Evolutionary conservation across 139 green algal species (phyloP), one percentile per base, ranked within the genome.

Genomic region (Chlorella sorokiniana): DNA sequence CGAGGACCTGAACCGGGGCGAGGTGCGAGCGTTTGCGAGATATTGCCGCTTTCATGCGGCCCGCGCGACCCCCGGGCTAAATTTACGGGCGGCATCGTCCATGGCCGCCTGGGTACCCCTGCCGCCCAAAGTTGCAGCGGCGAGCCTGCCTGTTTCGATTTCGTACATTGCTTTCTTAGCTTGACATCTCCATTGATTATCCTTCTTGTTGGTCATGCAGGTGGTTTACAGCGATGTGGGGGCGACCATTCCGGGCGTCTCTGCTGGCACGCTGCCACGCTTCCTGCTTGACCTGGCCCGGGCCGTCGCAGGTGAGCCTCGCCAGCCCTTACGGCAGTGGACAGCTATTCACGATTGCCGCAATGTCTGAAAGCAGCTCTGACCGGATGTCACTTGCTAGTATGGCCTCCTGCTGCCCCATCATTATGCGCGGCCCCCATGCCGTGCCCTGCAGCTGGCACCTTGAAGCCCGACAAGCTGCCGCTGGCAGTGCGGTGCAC

Each of bases 221-320:
- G 77, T 91, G 20, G 44, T 83, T 42, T 44, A 73, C 11, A 89
- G 84, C 74, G 82, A 88, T 40, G 76, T 86, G 37, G 87, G 84
- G 6, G 45, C 68, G 1, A 91, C 87, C 20, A 80, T 89, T 22
- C 73, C 78, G 3, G 84, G 87, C 8, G 82, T 91, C 25, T 75
- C 62, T 2, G 16, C 52, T 0, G 74, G 69, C 18, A 81, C 74
- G 23, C 35, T 79, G 48, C 69, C 37, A 23, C 78, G 81, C 52
- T 89, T 86, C 22, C 75, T 91, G 78, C 56, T 78, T 6, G 84
- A 91, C 38, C 63, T 88, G 31, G 45, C 37, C 3, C 35, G 59
- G 18, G 79, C 78, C 2, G 64, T 45, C 14, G 29, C 45, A n/a
- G 71, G 82, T 86, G 67, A 40, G 73, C 31, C 31, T 33, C 40